Evolutionary conservation across 441 rosid genomes (phyloP).

Genomic region (Bruguiera hainesii): DNA sequence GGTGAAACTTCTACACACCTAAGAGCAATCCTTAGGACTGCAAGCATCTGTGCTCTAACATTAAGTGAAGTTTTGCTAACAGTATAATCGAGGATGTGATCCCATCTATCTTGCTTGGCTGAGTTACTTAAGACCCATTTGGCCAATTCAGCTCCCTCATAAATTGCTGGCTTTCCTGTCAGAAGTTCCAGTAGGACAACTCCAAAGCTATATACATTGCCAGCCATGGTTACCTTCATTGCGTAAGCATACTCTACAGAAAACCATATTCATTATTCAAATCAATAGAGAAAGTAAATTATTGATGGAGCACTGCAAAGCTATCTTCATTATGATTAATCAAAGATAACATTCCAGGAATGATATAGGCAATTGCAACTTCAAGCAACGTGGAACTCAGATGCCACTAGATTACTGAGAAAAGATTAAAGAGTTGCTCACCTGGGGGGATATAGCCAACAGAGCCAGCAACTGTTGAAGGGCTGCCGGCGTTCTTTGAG

Average conservation of each 20-base stretch:
- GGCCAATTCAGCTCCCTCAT: constrained; percentile 66
- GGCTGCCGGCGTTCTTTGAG: constrained; percentile 77
- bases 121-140: constrained; percentile 65
- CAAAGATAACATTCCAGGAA: not conserved
- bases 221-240: constrained; percentile 84
- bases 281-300: not conserved
- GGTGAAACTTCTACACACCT: constrained; percentile 64
- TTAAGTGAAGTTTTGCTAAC: constrained; percentile 53
- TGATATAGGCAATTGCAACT: not conserved
- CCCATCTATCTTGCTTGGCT: constrained; percentile 39
- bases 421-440: constrained; percentile 19
- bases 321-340: not conserved
- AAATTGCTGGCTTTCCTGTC: constrained; percentile 74
- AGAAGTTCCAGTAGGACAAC: constrained; percentile 74
- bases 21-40: constrained; percentile 66
- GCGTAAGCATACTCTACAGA: constrained; percentile 86
- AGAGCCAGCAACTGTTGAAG: constrained; percentile 80
- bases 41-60: constrained; percentile 67
- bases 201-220: constrained; percentile 81
- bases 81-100: constrained; percentile 61
- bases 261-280: constrained; percentile 3
- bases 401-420: not conserved
- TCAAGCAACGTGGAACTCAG: not conserved
- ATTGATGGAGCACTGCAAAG: not conserved
- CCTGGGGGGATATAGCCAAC: constrained; percentile 90